phyloP scores from a whole-genome alignment of 2,329 filamentous ascomycete species.

The Neoscytalidium dimidiatum region DNA sequence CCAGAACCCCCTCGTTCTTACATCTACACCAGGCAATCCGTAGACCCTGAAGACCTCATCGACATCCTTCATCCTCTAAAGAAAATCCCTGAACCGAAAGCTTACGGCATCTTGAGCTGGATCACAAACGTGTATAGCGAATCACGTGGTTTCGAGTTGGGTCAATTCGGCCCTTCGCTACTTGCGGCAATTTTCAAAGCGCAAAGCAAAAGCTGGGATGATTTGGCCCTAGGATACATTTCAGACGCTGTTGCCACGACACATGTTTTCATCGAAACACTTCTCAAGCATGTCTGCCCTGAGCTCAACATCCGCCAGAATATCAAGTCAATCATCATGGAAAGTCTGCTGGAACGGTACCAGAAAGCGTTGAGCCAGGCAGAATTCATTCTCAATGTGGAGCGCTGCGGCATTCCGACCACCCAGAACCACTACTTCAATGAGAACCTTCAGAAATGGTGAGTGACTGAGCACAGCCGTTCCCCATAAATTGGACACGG shows the following conservation, averaged over 20 bases:
- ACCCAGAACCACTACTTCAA: slow-evolving; percentile 60
- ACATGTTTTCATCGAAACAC: slow-evolving; percentile 53
- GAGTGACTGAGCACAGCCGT: slow-evolving; percentile 18
- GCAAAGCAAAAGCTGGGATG: slow-evolving; percentile 58
- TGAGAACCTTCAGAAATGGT: slow-evolving; percentile 44
- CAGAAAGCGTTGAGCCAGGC: slow-evolving; percentile 50
- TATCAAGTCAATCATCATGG: slow-evolving; percentile 48
- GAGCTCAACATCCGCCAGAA: slow-evolving; percentile 46
- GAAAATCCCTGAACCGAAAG: background rate
- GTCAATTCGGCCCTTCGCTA: slow-evolving; percentile 47
- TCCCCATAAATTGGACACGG: background rate
- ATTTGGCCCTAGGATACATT: slow-evolving; percentile 52
- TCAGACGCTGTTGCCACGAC: slow-evolving; percentile 54
- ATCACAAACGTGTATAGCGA: slow-evolving; percentile 46
- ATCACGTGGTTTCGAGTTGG: slow-evolving; percentile 59
- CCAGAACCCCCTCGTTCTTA: too few relatives aligned
- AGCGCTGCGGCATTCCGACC: slow-evolving; percentile 47
- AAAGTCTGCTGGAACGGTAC: slow-evolving; percentile 51
- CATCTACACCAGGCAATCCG: slow-evolving; percentile 31
- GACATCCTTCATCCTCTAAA: background rate
- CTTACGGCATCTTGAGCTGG: slow-evolving; percentile 44
- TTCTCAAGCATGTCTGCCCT: slow-evolving; percentile 47
- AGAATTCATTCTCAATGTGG: slow-evolving; percentile 55
- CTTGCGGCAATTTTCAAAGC: slow-evolving; percentile 52
- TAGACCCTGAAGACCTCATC: background rate